Conservation (phyloP, 1,284 basidiomycete genomes). For the Tilletia indica region DNA sequence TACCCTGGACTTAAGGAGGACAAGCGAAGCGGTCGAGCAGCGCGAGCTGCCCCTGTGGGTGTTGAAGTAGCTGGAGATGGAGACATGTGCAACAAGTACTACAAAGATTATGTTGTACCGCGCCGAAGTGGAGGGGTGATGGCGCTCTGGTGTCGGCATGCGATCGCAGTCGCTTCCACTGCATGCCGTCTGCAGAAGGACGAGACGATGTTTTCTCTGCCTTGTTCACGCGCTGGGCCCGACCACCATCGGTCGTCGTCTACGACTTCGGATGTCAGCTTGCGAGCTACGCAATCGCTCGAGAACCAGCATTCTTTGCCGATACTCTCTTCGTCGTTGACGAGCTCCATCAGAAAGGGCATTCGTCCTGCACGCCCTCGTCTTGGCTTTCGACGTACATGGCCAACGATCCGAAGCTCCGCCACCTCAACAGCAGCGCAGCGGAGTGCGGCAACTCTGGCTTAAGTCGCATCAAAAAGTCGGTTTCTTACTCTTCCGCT, state of each 20-base stretch:
- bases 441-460: neutral
- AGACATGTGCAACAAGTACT: neutral
- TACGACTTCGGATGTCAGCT: constrained; percentile 1
- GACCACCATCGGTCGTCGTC: neutral
- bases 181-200: neutral
- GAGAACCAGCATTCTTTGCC: neutral
- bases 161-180: neutral
- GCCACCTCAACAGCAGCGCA: constrained; percentile 3
- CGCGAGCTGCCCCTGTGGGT: neutral
- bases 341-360: neutral
- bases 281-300: neutral
- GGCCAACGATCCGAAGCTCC: neutral
- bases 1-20: neutral
- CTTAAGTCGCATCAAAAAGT: constrained; percentile 2
- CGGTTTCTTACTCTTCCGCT: neutral
- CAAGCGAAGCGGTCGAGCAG: neutral
- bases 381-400: constrained; percentile 2
- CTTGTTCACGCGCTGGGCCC: neutral
- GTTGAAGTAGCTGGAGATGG: neutral
- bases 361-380: neutral
- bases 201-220: constrained; percentile 1
- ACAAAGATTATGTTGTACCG: neutral
- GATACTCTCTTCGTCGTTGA: neutral
- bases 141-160: neutral
- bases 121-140: neutral